These are phyloP conservation scores for Beauveria scarabaeidicola DNA, from an alignment of 2,329 filamentous ascomycete genomes.

Conservation along the genomic window DNA sequence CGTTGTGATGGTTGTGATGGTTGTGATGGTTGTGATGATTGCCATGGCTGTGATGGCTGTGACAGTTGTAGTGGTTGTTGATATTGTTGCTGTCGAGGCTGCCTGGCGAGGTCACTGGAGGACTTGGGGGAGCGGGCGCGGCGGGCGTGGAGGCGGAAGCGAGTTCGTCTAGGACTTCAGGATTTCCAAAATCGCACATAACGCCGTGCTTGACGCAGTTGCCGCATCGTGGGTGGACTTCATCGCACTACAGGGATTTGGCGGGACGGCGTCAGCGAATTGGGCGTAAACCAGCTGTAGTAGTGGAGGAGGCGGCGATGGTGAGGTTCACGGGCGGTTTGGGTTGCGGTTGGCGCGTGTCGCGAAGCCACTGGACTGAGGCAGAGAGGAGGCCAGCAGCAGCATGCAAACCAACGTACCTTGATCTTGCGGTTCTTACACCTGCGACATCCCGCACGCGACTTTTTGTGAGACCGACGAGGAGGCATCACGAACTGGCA, in stretches of 20 bases:
- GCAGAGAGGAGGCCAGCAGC: background rate
- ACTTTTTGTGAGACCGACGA: conserved; percentile 61
- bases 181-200: conserved; percentile 54
- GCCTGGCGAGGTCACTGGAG: conserved; percentile 18
- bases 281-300: background rate
- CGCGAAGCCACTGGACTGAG: background rate
- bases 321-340: background rate
- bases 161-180: conserved; percentile 37
- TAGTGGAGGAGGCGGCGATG: background rate
- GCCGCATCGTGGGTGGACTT: conserved; percentile 55
- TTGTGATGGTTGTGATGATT: background rate
- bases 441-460: conserved; percentile 54
- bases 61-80: background rate
- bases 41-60: background rate
- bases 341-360: background rate
- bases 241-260: conserved; percentile 46
- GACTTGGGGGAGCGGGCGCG: conserved; percentile 13
- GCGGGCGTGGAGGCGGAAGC: conserved; percentile 22
- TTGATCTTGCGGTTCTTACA: conserved; percentile 65
- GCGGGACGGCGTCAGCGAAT: background rate
- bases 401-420: conserved; percentile 29
- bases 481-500: conserved; percentile 44
- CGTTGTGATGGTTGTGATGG: background rate
- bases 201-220: conserved; percentile 62
- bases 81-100: conserved; percentile 13